phyloP scores from a whole-genome alignment of 495 filamentous ascomycete genomes.

The Emericellopsis terricola region DNA sequence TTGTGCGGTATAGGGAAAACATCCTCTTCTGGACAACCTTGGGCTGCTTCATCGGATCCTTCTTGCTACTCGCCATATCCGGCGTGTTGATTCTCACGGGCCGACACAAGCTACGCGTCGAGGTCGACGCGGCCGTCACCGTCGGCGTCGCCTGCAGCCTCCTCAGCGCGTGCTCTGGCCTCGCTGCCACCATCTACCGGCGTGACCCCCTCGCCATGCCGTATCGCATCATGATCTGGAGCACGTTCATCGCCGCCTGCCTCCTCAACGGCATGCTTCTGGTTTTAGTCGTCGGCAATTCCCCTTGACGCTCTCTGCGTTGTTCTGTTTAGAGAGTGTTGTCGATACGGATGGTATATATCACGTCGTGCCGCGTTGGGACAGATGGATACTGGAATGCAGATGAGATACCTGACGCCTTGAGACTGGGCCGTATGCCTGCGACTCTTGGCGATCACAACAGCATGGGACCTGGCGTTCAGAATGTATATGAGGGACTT shows the following conservation, averaged over 20 bases:
- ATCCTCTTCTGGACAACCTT: slow-evolving; percentile 26
- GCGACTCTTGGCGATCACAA: too few relatives aligned
- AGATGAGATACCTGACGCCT: too few relatives aligned
- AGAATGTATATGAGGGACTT: too few relatives aligned
- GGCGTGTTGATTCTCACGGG: slow-evolving; percentile 34
- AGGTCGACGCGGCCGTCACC: slow-evolving; percentile 43
- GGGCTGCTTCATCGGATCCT: slow-evolving; percentile 23
- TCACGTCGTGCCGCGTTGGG: too few relatives aligned
- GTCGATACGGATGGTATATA: too few relatives aligned
- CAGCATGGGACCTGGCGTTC: too few relatives aligned
- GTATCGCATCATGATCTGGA: slow-evolving; percentile 22
- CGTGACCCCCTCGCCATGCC: slow-evolving; percentile 20
- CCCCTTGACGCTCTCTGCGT: too few relatives aligned
- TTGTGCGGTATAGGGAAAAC: slow-evolving; percentile 22
- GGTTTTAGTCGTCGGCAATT: slow-evolving; percentile 23
- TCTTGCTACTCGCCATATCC: slow-evolving; percentile 35
- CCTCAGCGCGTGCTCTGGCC: slow-evolving; percentile 32
- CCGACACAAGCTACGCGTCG: slow-evolving; percentile 28
- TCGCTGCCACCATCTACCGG: slow-evolving; percentile 29
- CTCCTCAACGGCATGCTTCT: slow-evolving; percentile 31
- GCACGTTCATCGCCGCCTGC: slow-evolving; percentile 26
- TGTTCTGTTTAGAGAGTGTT: too few relatives aligned
- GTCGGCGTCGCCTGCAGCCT: slow-evolving; percentile 36
- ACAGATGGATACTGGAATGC: too few relatives aligned
- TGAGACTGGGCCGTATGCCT: too few relatives aligned